A percentile compares a stretch with the other conserved stretches of the same genome.
Conservation (phyloP, 2,329 filamentous ascomycete species). For the Alternaria longipes region DNA sequence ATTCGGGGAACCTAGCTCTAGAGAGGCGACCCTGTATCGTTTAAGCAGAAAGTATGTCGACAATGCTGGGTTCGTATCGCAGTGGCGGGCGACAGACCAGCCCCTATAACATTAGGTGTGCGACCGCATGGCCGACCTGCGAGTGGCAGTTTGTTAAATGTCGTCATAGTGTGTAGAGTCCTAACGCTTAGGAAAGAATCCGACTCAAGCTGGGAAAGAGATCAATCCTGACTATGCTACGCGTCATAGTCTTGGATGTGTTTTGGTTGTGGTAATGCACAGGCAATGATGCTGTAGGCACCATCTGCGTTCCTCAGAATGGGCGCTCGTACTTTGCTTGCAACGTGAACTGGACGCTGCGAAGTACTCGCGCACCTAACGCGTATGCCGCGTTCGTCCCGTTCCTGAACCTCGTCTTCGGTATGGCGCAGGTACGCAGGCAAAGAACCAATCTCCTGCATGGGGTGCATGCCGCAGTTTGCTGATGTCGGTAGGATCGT, state of each 20-base stretch:
- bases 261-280: not conserved
- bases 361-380: not conserved
- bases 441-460: not conserved
- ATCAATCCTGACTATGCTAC: not conserved
- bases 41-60: no score
- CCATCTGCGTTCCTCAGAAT: not conserved
- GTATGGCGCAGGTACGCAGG: not conserved
- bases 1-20: not conserved
- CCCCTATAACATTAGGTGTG: not conserved
- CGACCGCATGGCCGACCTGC: not conserved
- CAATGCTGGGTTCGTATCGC: no score
- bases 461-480: not conserved
- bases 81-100: not conserved
- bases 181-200: not conserved
- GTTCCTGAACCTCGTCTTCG: not conserved
- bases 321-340: not conserved
- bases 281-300: not conserved
- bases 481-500: not conserved
- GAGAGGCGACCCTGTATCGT: not conserved
- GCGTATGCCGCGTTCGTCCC: not conserved
- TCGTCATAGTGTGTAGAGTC: not conserved
- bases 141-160: no score
- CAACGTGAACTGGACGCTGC: not conserved
- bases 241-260: not conserved
- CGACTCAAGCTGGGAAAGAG: not conserved